Conservation (phyloP, 768 basidiomycete species). For the Clitopilus hobsonii region DNA sequence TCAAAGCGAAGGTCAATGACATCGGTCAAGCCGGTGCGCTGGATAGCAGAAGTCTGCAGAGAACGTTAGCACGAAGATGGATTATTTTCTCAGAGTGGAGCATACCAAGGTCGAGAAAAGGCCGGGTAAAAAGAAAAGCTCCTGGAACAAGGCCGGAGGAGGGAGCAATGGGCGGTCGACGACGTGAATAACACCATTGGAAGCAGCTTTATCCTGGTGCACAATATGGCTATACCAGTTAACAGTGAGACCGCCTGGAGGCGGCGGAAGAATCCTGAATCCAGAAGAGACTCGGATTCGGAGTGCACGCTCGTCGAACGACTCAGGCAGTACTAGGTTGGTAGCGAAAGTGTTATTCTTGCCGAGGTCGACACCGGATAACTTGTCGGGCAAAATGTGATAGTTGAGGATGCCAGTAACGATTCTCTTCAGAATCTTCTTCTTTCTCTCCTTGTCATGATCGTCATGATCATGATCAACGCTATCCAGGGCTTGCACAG, state of each 20-base stretch:
- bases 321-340: slow-evolving; percentile 34
- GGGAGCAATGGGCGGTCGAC: slow-evolving; percentile 52
- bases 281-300: slow-evolving; percentile 36
- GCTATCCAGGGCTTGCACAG: slow-evolving; percentile 20
- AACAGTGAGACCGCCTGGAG: slow-evolving; percentile 22
- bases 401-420: slow-evolving; percentile 51
- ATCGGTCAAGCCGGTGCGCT: slow-evolving; percentile 41
- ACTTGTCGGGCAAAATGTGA: slow-evolving; percentile 44
- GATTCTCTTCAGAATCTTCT: slow-evolving; percentile 52
- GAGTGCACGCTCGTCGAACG: slow-evolving; percentile 38
- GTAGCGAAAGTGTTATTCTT: slow-evolving; percentile 53
- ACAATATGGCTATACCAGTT: slow-evolving; percentile 46
- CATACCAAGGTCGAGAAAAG: slow-evolving; percentile 47
- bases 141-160: slow-evolving; percentile 46
- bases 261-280: slow-evolving; percentile 21
- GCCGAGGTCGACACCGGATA: slow-evolving; percentile 33
- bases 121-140: slow-evolving; percentile 35
- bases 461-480: slow-evolving; percentile 36
- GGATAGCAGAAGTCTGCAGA: slow-evolving; percentile 49
- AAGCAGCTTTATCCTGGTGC: slow-evolving; percentile 34
- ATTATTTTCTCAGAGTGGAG: neutral
- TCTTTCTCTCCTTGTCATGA: slow-evolving; percentile 40
- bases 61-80: neutral
- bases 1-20: slow-evolving; percentile 42
- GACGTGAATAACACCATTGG: slow-evolving; percentile 57